Evolutionary conservation across 2,329 filamentous ascomycete genomes (phyloP), one percentile per base, ranked within the genome.

Genomic region (Neobulgaria alba): DNA sequence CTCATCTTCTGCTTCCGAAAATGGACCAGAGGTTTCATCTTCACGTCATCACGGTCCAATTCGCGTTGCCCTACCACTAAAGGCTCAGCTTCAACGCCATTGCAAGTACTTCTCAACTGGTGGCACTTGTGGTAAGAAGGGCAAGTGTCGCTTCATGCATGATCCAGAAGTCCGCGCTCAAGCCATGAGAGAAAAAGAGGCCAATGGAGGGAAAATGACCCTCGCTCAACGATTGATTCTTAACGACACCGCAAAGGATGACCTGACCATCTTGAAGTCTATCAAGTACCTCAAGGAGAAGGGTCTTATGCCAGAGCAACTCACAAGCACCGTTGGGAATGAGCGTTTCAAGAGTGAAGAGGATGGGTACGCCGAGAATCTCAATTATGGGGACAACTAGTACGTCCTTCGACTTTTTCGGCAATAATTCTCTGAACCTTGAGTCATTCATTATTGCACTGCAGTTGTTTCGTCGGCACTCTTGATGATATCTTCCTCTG

Each of bases 131-230:
- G 78, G 77, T 38, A 82, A 82, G 70, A 80, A 80, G 72, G 75
- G 76, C 75, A 82, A 82, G 76, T 82, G 78, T 67, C 78, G 78
- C 63, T 82, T 82, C 63, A 75, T 80, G 49, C 78, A 82, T 59
- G 78, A 82, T 57, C 69, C 72, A 14, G 71, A 73, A 47, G 72
- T 79, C 43, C 70, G 78, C 51, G 75, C 78, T 54, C 74, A 74
- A 49, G 77, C 77, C 42, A 66, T 82, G 36, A 72, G 70, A 54
- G 77, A 81, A 57, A 72, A 77, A 44, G 76, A 78, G 53, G 68
- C 70, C 53, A 82, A 82, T 52, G 75, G 78, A 45, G 78, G 78
- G 34, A 73, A 74, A 37, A 71, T 81, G 62, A 82, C 78, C 3
- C 70, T 82, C 40, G 73, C 77, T 59, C 78, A 82, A 58, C 75